phyloP scores from a whole-genome alignment of 2,329 filamentous ascomycete species.

The Pseudogymnoascus sp. region DNA sequence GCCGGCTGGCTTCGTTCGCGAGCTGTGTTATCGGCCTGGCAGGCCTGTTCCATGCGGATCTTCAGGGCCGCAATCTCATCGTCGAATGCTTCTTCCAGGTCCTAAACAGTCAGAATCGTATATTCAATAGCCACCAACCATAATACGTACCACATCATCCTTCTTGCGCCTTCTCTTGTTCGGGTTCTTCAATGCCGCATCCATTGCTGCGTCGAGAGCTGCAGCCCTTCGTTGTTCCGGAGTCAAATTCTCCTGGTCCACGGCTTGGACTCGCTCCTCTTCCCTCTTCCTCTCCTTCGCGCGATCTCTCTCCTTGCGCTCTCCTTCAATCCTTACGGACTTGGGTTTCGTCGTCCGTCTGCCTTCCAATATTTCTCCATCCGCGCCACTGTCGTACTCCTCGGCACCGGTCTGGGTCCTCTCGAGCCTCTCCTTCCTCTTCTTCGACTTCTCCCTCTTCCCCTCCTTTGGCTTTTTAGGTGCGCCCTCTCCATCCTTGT shows the following conservation, averaged over 20 bases:
- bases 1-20: slow-evolving; percentile 74
- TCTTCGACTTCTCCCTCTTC: slow-evolving; percentile 59
- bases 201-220: slow-evolving; percentile 79
- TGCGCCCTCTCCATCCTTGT: slow-evolving; percentile 52
- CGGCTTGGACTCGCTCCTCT: slow-evolving; percentile 50
- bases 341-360: slow-evolving; percentile 38
- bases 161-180: slow-evolving; percentile 61
- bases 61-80: slow-evolving; percentile 84
- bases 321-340: slow-evolving; percentile 35
- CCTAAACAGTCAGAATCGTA: slow-evolving; percentile 40
- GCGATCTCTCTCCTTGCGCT: slow-evolving; percentile 25
- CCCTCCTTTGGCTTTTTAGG: slow-evolving; percentile 63
- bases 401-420: slow-evolving; percentile 44
- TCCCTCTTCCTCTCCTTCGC: slow-evolving; percentile 33
- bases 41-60: slow-evolving; percentile 82
- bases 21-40: slow-evolving; percentile 74
- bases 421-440: slow-evolving; percentile 53
- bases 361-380: slow-evolving; percentile 44
- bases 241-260: slow-evolving; percentile 70
- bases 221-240: slow-evolving; percentile 77
- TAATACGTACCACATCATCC: slow-evolving; percentile 70
- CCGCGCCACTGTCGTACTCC: slow-evolving; percentile 32
- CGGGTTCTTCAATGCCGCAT: slow-evolving; percentile 78
- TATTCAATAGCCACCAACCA: neutral
- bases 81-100: slow-evolving; percentile 84